Evolutionary conservation across 176 grass and related monocot species (phyloP).

Genomic region (Raddia guianensis): DNA sequence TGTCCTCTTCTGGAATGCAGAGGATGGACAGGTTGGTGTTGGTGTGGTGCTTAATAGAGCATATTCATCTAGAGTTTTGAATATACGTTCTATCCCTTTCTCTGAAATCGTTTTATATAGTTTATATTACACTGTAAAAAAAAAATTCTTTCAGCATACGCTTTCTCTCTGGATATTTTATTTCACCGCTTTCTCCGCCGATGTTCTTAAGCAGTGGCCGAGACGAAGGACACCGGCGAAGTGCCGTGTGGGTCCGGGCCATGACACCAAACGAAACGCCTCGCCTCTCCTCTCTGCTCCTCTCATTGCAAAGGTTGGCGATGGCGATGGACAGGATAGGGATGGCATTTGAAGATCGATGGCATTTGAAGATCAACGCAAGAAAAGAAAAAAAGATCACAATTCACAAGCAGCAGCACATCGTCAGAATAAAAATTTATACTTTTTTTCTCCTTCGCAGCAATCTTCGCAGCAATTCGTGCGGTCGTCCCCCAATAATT

Average conservation of each 20-base stretch:
- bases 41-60: too few relatives aligned
- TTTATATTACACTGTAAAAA: too few relatives aligned
- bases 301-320: conserved; percentile 35
- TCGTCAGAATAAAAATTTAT: too few relatives aligned
- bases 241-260: conserved; percentile 39
- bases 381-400: background rate
- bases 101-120: too few relatives aligned
- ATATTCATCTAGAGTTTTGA: too few relatives aligned
- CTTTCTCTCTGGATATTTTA: too few relatives aligned
- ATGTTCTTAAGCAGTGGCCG: conserved; percentile 26
- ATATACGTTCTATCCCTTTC: too few relatives aligned
- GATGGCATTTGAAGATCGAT: background rate
- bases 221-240: background rate
- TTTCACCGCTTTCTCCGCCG: too few relatives aligned
- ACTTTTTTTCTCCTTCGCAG: too few relatives aligned
- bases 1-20: background rate
- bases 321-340: conserved; percentile 33
- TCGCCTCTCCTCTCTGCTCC: background rate
- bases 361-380: background rate
- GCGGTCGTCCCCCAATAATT: background rate
- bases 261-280: background rate
- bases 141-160: too few relatives aligned
- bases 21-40: background rate
- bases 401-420: background rate
- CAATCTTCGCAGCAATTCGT: too few relatives aligned